phyloP scores from a whole-genome alignment of 306 rosid genomes.

The Delonix regia region DNA sequence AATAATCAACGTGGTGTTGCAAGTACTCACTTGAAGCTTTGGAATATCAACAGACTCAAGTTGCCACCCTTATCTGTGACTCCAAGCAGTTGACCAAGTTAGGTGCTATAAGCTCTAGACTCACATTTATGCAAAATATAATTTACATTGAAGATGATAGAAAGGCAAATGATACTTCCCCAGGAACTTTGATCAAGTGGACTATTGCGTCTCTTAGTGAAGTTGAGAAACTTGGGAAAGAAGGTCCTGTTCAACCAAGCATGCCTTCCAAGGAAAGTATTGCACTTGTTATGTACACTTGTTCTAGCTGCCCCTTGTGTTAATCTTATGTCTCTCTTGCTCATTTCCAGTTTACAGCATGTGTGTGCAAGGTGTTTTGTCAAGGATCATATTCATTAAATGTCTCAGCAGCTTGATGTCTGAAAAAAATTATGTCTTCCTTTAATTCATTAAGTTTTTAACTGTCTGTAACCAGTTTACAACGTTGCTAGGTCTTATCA shows the following conservation, averaged over 20 bases:
- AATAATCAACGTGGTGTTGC: conserved; percentile 21
- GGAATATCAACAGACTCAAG: conserved; percentile 71
- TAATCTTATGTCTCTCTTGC: neutral
- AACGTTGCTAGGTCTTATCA: no score
- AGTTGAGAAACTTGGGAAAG: conserved; percentile 79
- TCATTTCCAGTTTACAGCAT: conserved; percentile 34
- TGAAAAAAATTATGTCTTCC: neutral
- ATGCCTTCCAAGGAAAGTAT: conserved; percentile 72
- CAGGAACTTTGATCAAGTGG: conserved; percentile 56
- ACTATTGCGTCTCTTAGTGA: conserved; percentile 62
- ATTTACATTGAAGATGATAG: conserved; percentile 76
- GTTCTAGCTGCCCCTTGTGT: neutral
- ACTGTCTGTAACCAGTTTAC: no score
- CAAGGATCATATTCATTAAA: conserved; percentile 14
- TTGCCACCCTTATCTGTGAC: conserved; percentile 78
- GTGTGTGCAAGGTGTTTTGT: conserved; percentile 13
- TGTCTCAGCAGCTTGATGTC: conserved; percentile 7
- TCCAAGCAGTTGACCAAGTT: conserved; percentile 77
- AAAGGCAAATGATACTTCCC: conserved; percentile 45
- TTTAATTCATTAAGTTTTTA: conserved; percentile 28
- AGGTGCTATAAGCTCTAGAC: conserved; percentile 62
- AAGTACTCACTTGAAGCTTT: conserved; percentile 44
- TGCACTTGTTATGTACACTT: conserved; percentile 89
- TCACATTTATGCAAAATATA: conserved; percentile 60
- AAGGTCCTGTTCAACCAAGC: conserved; percentile 57